Evolutionary conservation across 441 rosid genomes (phyloP).

Genomic region (Croton laevigatus): DNA sequence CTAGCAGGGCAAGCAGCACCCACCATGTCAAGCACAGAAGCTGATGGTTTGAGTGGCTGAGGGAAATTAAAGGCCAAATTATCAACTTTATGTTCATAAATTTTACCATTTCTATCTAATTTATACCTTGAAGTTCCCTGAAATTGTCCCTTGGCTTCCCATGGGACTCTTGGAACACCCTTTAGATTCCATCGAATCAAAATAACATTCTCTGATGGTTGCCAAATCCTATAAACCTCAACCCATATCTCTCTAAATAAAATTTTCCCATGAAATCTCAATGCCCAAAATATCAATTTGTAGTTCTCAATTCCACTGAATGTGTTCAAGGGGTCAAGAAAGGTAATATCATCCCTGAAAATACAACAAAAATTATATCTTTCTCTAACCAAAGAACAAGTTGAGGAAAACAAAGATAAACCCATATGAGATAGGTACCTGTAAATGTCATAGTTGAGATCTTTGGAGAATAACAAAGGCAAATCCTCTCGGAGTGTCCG

Average conservation of each 20-base stretch:
- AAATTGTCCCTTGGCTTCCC: constrained; percentile 92
- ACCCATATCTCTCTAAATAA: constrained; percentile 80
- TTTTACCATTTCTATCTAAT: constrained; percentile 83
- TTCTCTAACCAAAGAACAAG: neutral
- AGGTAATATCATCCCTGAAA: constrained; percentile 83
- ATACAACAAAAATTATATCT: neutral
- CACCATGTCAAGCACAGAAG: constrained; percentile 82
- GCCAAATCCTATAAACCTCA: constrained; percentile 81
- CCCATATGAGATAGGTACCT: constrained; percentile 53
- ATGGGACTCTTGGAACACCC: constrained; percentile 90
- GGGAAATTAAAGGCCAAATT: constrained; percentile 93
- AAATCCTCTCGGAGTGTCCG: constrained; percentile 88
- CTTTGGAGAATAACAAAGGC: constrained; percentile 65
- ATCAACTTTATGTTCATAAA: constrained; percentile 88
- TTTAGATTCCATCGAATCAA: constrained; percentile 86
- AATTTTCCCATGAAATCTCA: constrained; percentile 82
- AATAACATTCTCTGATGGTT: constrained; percentile 91
- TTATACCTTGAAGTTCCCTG: constrained; percentile 93
- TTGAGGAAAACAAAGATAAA: constrained; percentile 4
- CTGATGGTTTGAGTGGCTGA: constrained; percentile 63
- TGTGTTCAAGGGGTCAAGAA: constrained; percentile 75
- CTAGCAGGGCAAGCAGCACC: constrained; percentile 74
- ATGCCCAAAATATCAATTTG: constrained; percentile 84
- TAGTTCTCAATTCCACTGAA: constrained; percentile 79
- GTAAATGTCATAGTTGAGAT: constrained; percentile 85